Evolutionary conservation across 495 filamentous ascomycete species (phyloP), one percentile per base, ranked within the genome.

Genomic region (Penicillium desertorum): DNA sequence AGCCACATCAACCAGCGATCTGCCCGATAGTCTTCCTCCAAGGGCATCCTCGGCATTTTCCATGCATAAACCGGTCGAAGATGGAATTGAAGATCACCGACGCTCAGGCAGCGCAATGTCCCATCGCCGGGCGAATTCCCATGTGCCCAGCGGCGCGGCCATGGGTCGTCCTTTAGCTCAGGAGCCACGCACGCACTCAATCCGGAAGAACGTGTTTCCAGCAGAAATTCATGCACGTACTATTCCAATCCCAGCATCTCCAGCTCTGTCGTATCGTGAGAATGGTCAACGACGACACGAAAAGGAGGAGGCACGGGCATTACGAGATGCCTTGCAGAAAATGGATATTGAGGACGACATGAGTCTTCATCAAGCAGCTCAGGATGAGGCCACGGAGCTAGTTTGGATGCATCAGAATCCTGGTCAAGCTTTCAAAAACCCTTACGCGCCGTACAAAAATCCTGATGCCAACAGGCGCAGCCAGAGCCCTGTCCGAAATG

Each of bases 381-480:
- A 92, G 57, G 82, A 92, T 56, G 92, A 96, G 68, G 92, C 92
- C 1, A 87, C 90, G 4, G 88, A 96, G 63, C 78, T 96, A 4
- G 91, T 96, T 20, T 94, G 85, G 83, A 86, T 85, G 66, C 91
- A 96, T 65, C 83, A 88, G 62, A 83, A 94, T 62, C 81, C 85
- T 0, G 82, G 80, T 1, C 70, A 82, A 25, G 79, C 82, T 0
- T 74, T 72, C 20, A 76, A 74, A 45, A 80, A 80, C 57, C 76
- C 82, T 5, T 79, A 84, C 45, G 83, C 84, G 11, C 82, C 86
- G 22, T 90, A 87, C 62, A 70, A 64, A 27, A 81, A 75, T 60
- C 79, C 75, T 11, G 78, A 76, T 62, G 48, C 67, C 45, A 27
- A 65, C 4, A 63, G 51, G 12, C 44, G 20, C 2, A 65, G 58